Conservation (phyloP, 495 filamentous ascomycete genomes). For the Evernia prunastri region DNA sequence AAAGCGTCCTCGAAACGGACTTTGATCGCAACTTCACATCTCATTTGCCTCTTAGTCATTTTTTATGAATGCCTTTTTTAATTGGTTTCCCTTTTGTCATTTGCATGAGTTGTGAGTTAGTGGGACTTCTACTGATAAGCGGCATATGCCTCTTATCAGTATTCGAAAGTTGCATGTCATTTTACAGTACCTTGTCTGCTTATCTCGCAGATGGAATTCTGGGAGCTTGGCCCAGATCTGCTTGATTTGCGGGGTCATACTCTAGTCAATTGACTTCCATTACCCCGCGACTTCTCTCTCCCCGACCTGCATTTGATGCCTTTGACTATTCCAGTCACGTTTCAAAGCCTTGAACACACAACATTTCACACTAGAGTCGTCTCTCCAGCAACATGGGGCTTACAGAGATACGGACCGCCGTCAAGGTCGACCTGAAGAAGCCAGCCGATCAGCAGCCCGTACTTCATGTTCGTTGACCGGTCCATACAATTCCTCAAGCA, state of each 20-base stretch:
- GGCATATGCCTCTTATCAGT: conserved; percentile 1
- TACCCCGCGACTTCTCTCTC: conserved; percentile 12
- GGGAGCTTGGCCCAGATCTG: conserved; percentile 5
- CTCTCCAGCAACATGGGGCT: conserved; percentile 42
- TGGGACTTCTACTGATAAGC: conserved; percentile 6
- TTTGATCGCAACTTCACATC: background rate
- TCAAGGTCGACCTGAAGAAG: conserved; percentile 71
- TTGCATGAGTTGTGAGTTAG: background rate
- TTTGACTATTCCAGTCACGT: background rate
- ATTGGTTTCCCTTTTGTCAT: background rate
- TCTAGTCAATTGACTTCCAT: conserved; percentile 17
- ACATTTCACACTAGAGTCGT: background rate
- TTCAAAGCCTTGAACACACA: background rate
- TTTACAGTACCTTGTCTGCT: too few species aligned
- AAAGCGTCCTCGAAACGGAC: background rate
- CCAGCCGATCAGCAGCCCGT: conserved; percentile 68
- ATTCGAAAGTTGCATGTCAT: background rate
- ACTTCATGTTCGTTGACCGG: conserved; percentile 58
- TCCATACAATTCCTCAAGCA: conserved; percentile 1
- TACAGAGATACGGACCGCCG: conserved; percentile 61
- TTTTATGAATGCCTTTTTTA: background rate
- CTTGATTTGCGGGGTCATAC: conserved; percentile 14
- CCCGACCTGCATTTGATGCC: background rate
- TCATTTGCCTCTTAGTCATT: background rate
- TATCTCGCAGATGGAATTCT: conserved; percentile 14